Evolutionary conservation across 352 stramenopile species (phyloP), one percentile per base, ranked within the genome.

Genomic region (Phytophthora fragariae): DNA sequence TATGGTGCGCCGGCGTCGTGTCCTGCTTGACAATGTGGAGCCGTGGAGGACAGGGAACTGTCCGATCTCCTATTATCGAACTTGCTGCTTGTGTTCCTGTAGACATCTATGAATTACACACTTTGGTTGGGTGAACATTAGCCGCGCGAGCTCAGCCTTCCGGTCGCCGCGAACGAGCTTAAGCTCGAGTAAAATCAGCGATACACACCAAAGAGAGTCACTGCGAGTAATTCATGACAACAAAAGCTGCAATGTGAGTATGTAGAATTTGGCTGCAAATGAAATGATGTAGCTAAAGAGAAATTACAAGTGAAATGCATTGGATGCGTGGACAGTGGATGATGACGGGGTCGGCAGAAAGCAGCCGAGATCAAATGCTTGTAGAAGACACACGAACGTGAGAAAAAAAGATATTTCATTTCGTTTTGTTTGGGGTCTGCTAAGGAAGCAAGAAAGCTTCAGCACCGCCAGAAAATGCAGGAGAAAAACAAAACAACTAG

Each of bases 401-500:
- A 31, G 2, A 4, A 31, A 31, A 29, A 29, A 31, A 31, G 29
- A 31, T 7, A 31, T 1, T 31, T 2, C 0, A 31, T 31, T 31
- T 31, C 0, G 6, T 31, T 31, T 44, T 44, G 37, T 44, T 44
- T 44, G 12, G 29, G 29, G 37, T 44, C 57, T 63, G 57, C n/a
- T 63, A 44, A 63, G 57, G 57, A 63, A 63, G 57, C 41, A 17
- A 55, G 24, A 63, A 63, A 63, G 41, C 57, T 63, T 63, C 57
- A 63, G 57, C 57, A 55, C 57, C 54, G 57, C 41, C 57, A 27
- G 14, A 37, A 55, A 39, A 63, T 63, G 15, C 14, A 63, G 29
- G 29, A 31, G 3, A 31, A 31, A 6, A 31, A 31, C 7, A 31
- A 31, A 31, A 6, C 3, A 31, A 7, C 29, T 31, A 31, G 2